Conservation (phyloP, 208 protist genomes). For the Leptomonas seymouri region DNA sequence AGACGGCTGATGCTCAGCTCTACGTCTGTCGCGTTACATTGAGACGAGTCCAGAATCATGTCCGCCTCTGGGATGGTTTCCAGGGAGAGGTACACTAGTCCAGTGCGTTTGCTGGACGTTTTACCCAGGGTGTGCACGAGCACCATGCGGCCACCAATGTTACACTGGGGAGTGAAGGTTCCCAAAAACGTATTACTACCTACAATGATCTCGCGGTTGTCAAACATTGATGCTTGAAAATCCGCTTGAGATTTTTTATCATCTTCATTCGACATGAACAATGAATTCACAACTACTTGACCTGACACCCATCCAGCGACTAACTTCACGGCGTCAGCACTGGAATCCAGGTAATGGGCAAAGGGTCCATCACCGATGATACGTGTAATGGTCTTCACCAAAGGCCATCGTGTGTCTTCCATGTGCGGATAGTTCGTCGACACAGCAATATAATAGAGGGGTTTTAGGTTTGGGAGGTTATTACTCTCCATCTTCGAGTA, state of each 20-base stretch:
- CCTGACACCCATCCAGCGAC: conserved; percentile 19
- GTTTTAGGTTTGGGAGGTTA: background rate
- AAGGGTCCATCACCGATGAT: background rate
- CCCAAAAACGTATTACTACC: conserved; percentile 15
- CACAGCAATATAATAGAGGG: conserved; percentile 7
- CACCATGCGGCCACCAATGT: conserved; percentile 30
- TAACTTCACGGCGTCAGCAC: background rate
- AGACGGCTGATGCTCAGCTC: conserved; percentile 7
- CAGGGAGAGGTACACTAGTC: conserved; percentile 11
- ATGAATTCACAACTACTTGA: conserved; percentile 1
- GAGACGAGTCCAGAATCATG: conserved; percentile 16
- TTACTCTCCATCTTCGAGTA: background rate
- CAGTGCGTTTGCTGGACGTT: background rate
- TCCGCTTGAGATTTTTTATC: background rate
- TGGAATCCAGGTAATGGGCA: background rate
- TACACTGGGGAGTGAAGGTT: conserved; percentile 10
- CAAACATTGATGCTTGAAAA: conserved; percentile 1
- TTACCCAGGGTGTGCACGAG: conserved; percentile 14
- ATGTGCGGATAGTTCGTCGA: conserved; percentile 27
- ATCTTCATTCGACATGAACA: too few relatives aligned
- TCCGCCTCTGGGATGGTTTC: background rate
- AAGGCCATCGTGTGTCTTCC: conserved; percentile 11
- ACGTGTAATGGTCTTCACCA: conserved; percentile 2
- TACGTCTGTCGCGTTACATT: conserved; percentile 24
- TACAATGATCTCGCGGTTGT: conserved; percentile 9